Evolutionary conservation across 805 yeast genomes (phyloP), one percentile per base, ranked within the genome.

Genomic region (Schwanniomyces pseudopolymorphus): DNA sequence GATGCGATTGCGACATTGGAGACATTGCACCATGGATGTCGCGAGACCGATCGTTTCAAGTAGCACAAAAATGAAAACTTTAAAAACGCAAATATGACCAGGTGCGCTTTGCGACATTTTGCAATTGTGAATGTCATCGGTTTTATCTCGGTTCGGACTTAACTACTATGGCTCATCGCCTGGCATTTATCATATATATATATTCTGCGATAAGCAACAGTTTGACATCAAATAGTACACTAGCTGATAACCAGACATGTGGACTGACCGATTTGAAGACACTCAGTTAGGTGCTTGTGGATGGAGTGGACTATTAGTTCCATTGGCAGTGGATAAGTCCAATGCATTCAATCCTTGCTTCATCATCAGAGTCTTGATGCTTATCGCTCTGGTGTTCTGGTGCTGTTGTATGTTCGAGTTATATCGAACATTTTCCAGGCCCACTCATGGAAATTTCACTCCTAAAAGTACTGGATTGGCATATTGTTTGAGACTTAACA

Each of bases 321-420:
- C 64, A 3, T 45, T 51, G 16, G 35, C 35, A 7, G 19, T 31
- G 4, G 35, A 31, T 31, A 31, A 31, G 9, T 31, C 35, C 14
- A 67, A 67, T 46, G 67, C 73, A 0, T 66, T 67, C 52, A 66
- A 66, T 39, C 73, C 72, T 6, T 66, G 70, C 46, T 67, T 67
- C 42, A 19, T 67, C 13, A 44, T 59, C 3, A 49, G 47, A 33
- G 3, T 53, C 11, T 38, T 52, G 16, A 43, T 48, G 2, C 36
- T 52, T 4, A 43, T 59, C 35, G 42, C 55, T 2, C 21, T 41
- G 2, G 11, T 42, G 4, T 49, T 13, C 42, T 36, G 22, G 46
- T 44, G 20, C 36, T 39, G 33, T 33, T 33, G 28, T 40, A 35
- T 39, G 36, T 39, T 13, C 4, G 20, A 17, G 11, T 38, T 47